These are phyloP conservation scores for Penicillium hesseltinei DNA, from an alignment of 2,329 filamentous ascomycete genomes.

Conservation along the genomic window DNA sequence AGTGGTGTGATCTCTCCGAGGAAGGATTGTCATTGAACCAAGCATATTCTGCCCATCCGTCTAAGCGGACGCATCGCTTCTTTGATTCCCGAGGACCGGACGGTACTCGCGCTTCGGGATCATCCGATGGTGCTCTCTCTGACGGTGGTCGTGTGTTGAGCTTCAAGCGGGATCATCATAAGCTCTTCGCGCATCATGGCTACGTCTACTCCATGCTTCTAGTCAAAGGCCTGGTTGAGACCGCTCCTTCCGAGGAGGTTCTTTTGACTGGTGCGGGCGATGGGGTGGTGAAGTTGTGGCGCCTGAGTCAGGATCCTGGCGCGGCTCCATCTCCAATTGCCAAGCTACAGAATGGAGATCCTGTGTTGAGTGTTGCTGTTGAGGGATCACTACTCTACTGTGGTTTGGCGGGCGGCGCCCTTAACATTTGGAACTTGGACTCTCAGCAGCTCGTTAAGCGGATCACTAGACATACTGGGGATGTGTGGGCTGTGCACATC, in stretches of 20 bases:
- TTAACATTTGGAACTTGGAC: conserved; percentile 96
- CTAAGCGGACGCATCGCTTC: conserved; percentile 78
- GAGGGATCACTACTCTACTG: conserved; percentile 92
- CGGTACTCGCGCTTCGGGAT: conserved; percentile 72
- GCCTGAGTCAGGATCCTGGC: conserved; percentile 58
- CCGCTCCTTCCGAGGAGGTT: conserved; percentile 67
- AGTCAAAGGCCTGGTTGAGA: conserved; percentile 68
- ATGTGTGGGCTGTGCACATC: conserved; percentile 84
- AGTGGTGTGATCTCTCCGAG: conserved; percentile 74
- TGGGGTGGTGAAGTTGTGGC: conserved; percentile 93
- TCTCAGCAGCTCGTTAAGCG: conserved; percentile 86
- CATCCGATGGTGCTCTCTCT: conserved; percentile 52
- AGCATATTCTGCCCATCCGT: conserved; percentile 68
- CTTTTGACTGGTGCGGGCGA: conserved; percentile 90
- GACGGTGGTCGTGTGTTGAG: conserved; percentile 68
- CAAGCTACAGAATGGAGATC: conserved; percentile 61
- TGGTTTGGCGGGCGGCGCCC: conserved; percentile 79
- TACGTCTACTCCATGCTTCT: conserved; percentile 97
- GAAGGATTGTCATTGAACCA: conserved; percentile 61
- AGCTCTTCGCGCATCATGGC: conserved; percentile 88
- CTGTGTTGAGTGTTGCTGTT: conserved; percentile 73
- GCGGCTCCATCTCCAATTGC: conserved; percentile 70
- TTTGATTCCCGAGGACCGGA: conserved; percentile 89
- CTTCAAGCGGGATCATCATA: conserved; percentile 75
- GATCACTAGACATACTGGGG: conserved; percentile 74